These are phyloP conservation scores for Rhodotorula graminis DNA, from an alignment of 768 basidiomycete species.

Conservation along the genomic window DNA sequence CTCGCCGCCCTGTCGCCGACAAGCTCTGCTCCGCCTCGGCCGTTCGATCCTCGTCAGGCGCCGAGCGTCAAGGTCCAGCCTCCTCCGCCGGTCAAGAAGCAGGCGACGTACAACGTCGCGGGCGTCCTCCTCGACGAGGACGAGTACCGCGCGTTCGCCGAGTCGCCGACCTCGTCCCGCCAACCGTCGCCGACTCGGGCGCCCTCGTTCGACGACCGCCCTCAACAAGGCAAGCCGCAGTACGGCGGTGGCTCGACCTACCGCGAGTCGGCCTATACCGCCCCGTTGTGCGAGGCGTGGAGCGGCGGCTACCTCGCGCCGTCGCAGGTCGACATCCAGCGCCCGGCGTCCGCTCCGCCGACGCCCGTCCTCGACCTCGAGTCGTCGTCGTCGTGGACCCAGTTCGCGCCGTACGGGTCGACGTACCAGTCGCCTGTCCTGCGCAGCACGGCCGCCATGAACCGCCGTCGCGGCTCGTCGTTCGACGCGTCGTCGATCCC, in stretches of 20 bases:
- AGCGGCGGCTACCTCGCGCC: not conserved
- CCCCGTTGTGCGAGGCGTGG: too few relatives aligned
- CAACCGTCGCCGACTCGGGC: too few relatives aligned
- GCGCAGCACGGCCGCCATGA: not conserved
- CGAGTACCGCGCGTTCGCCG: constrained; percentile 6
- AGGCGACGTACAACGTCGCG: constrained; percentile 14
- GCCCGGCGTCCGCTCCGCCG: constrained; percentile 7
- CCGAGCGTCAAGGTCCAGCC: not conserved
- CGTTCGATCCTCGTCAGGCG: not conserved
- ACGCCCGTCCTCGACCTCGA: not conserved
- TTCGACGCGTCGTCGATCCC: constrained; percentile 3
- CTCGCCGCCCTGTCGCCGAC: not conserved
- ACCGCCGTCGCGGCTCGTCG: constrained; percentile 7
- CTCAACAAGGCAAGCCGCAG: not conserved
- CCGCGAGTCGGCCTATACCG: not conserved
- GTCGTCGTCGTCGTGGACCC: too few relatives aligned
- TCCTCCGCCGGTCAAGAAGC: not conserved
- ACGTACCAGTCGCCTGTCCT: not conserved
- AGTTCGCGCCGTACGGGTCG: not conserved
- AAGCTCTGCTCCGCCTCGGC: not conserved
- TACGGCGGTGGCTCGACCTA: not conserved
- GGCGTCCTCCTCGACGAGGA: constrained; percentile 25
- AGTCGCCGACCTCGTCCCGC: not conserved
- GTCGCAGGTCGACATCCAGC: not conserved
- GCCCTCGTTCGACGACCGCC: not conserved